These are phyloP conservation scores for Syncephalastrum racemosum DNA, from an alignment of 371 early-diverging fungal species.

Conservation along the genomic window DNA sequence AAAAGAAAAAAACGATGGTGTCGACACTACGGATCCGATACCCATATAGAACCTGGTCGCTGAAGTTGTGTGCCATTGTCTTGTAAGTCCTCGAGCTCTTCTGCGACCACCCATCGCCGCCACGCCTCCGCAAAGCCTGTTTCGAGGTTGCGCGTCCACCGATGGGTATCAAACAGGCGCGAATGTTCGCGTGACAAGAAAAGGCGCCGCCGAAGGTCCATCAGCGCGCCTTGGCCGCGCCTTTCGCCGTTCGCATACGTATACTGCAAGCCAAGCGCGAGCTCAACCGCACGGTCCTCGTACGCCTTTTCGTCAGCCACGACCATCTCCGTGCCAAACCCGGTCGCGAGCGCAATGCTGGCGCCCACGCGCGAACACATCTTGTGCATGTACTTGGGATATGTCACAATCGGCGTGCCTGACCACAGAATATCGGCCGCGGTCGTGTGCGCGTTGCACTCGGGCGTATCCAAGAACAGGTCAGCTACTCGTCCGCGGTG, in stretches of 20 bases:
- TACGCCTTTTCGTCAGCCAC: constrained; percentile 76
- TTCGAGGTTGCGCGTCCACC: constrained; percentile 90
- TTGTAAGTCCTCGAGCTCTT: constrained; percentile 55
- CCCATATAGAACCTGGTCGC: constrained; percentile 46
- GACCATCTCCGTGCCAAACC: constrained; percentile 82
- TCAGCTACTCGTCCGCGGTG: constrained; percentile 93
- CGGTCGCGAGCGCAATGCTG: constrained; percentile 84
- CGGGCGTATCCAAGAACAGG: constrained; percentile 89
- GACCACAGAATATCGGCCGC: constrained; percentile 94
- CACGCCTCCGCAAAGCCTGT: constrained; percentile 72
- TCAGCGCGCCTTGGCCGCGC: constrained; percentile 61
- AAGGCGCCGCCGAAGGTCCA: constrained; percentile 70
- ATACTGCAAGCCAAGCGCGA: constrained; percentile 61
- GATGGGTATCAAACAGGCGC: constrained; percentile 82
- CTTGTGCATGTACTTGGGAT: constrained; percentile 87
- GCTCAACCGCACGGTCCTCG: constrained; percentile 73
- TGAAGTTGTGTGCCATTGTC: constrained; percentile 10
- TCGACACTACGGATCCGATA: constrained; percentile 44
- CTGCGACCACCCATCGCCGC: constrained; percentile 72
- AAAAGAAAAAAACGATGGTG: not conserved
- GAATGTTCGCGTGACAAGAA: constrained; percentile 76
- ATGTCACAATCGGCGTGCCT: constrained; percentile 91
- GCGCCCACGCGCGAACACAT: constrained; percentile 92
- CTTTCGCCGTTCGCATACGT: constrained; percentile 43
- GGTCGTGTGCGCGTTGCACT: constrained; percentile 95